Percentiles rank a stretch among this genome's conserved stretches.
phyloP scores from a whole-genome alignment of 2,329 filamentous ascomycete species.

The Neurospora sp. region DNA sequence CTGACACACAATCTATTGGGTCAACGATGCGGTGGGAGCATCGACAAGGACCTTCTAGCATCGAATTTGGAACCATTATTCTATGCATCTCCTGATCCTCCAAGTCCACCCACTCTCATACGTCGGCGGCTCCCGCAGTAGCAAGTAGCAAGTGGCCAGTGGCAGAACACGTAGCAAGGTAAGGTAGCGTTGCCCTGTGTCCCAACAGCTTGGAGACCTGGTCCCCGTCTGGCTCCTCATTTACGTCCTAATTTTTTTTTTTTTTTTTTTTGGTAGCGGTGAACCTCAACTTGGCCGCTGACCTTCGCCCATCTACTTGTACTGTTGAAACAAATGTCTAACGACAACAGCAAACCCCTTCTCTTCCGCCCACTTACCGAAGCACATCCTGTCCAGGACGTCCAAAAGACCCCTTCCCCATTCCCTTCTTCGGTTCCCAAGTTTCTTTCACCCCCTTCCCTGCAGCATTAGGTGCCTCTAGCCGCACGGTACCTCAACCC shows the following conservation, averaged over 20 bases:
- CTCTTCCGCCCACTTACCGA: not conserved
- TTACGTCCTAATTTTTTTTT: not conserved
- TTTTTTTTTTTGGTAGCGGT: not conserved
- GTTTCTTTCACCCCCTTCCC: not conserved
- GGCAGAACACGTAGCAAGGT: not conserved
- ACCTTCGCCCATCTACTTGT: not conserved
- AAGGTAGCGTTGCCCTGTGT: not conserved
- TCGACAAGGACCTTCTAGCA: not conserved
- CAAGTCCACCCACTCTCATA: not conserved
- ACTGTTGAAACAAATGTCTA: not conserved
- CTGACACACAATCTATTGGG: not conserved
- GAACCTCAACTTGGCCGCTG: not conserved
- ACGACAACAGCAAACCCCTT: not conserved
- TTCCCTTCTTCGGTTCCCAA: not conserved
- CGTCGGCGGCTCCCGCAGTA: not conserved
- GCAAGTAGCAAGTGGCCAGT: not conserved
- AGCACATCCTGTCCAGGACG: not conserved
- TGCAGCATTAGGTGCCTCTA: not conserved
- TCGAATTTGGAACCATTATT: not conserved
- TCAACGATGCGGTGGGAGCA: not conserved
- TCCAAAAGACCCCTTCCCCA: not conserved
- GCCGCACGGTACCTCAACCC: not conserved
- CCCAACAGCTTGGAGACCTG: not conserved
- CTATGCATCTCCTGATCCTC: not conserved
- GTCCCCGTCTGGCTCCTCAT: not conserved